Evolutionary conservation across 2,329 filamentous ascomycete genomes (phyloP).

Genomic region (Cytospora piceae): DNA sequence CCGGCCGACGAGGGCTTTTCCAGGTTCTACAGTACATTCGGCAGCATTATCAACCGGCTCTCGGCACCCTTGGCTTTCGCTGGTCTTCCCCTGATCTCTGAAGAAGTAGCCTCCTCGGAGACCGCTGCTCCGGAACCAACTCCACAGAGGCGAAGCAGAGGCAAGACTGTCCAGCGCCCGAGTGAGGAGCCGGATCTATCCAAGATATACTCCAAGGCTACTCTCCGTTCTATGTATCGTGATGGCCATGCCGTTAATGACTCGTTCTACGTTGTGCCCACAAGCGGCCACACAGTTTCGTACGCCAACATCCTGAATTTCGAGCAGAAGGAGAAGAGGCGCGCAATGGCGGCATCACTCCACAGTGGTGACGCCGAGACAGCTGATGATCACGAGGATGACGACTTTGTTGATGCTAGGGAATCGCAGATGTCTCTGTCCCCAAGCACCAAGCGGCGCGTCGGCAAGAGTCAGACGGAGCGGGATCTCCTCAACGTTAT

Average conservation of each 20-base stretch:
- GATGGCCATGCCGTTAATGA: slow-evolving; percentile 68
- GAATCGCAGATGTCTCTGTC: slow-evolving; percentile 61
- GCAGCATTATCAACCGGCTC: slow-evolving; percentile 83
- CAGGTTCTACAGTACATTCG: slow-evolving; percentile 90
- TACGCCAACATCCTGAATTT: slow-evolving; percentile 87
- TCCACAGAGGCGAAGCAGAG: slow-evolving; percentile 42
- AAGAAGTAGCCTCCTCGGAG: slow-evolving; percentile 46
- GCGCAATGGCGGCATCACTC: slow-evolving; percentile 53
- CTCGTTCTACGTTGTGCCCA: slow-evolving; percentile 94
- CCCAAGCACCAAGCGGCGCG: slow-evolving; percentile 46
- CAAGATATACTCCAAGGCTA: slow-evolving; percentile 83
- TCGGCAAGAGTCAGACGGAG: slow-evolving; percentile 47
- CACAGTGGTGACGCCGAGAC: slow-evolving; percentile 46
- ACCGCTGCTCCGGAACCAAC: slow-evolving; percentile 44
- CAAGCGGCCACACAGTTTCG: slow-evolving; percentile 86
- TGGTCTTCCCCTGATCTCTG: slow-evolving; percentile 75
- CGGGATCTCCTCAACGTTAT: slow-evolving; percentile 66
- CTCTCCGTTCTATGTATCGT: slow-evolving; percentile 76
- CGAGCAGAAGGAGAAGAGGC: slow-evolving; percentile 67
- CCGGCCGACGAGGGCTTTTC: slow-evolving; percentile 78
- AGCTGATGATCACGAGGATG: slow-evolving; percentile 67
- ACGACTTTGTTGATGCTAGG: slow-evolving; percentile 87
- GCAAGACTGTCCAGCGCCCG: slow-evolving; percentile 39
- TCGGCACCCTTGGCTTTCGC: slow-evolving; percentile 92
- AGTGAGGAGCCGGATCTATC: slow-evolving; percentile 73